Conservation (phyloP, 441 rosid species). For the Arabidopsis lyrata region DNA sequence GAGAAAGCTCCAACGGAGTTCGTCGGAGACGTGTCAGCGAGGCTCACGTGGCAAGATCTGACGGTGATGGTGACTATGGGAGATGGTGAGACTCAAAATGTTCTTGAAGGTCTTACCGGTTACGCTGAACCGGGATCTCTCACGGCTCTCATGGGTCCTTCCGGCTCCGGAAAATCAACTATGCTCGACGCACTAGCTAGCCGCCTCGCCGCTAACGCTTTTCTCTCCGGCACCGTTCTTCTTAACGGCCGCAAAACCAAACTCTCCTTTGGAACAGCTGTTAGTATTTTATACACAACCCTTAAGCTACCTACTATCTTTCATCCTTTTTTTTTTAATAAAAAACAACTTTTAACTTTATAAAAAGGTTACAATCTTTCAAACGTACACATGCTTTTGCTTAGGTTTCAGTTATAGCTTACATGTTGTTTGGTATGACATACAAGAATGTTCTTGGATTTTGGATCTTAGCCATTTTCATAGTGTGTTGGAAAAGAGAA, state of each 20-base stretch:
- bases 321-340: not conserved
- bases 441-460: constrained; percentile 39
- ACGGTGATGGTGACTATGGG: constrained; percentile 82
- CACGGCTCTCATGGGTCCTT: constrained; percentile 97
- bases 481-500: not conserved
- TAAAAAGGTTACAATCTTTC: not conserved
- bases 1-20: constrained; percentile 65
- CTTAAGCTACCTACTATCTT: not conserved
- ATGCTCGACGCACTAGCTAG: constrained; percentile 91
- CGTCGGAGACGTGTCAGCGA: constrained; percentile 83
- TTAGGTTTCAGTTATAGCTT: constrained; percentile 32
- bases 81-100: constrained; percentile 84
- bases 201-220: constrained; percentile 93
- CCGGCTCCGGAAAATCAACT: constrained; percentile 97
- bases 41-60: constrained; percentile 95
- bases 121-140: constrained; percentile 89
- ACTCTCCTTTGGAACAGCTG: constrained; percentile 97
- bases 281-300: constrained; percentile 47
- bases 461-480: constrained; percentile 42
- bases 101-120: constrained; percentile 86
- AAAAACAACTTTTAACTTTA: not conserved
- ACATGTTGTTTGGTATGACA: constrained; percentile 24
- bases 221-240: constrained; percentile 87
- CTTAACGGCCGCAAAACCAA: constrained; percentile 94
- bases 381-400: not conserved